phyloP scores from a whole-genome alignment of 768 basidiomycete species.

The Rhodosporidiobolus odoratus region DNA sequence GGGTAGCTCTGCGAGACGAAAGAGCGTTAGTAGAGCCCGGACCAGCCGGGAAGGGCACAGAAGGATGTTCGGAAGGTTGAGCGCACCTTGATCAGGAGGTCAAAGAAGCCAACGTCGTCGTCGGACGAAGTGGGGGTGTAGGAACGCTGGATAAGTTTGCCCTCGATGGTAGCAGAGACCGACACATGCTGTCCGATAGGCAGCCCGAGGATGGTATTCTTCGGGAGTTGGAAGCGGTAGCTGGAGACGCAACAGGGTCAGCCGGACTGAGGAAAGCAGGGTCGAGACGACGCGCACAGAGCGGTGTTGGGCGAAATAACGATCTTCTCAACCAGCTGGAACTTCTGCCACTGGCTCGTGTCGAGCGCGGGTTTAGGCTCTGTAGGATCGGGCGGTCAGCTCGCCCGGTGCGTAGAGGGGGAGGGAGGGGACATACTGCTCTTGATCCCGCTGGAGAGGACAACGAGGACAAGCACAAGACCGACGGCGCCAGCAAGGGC shows the following conservation, averaged over 20 bases:
- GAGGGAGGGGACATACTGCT: not conserved
- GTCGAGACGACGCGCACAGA: conserved; percentile 53
- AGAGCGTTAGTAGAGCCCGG: not conserved
- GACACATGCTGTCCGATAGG: conserved; percentile 97
- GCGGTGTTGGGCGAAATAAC: conserved; percentile 92
- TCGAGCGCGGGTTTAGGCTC: conserved; percentile 67
- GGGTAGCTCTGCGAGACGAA: conserved; percentile 69
- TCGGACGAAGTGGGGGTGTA: conserved; percentile 95
- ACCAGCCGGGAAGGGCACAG: no score
- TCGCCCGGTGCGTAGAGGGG: not conserved
- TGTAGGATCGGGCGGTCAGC: conserved; percentile 41
- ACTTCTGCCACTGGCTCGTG: conserved; percentile 71
- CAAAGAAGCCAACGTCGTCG: conserved; percentile 83
- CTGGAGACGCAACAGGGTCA: conserved; percentile 48
- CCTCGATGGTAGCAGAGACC: conserved; percentile 80
- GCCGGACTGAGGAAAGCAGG: not conserved
- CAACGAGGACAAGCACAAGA: conserved; percentile 8
- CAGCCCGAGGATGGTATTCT: conserved; percentile 74
- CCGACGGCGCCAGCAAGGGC: conserved; percentile 23
- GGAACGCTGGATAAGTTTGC: conserved; percentile 80
- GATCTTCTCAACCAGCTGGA: conserved; percentile 72
- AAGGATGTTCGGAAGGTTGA: conserved; percentile 20
- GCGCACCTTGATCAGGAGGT: conserved; percentile 90
- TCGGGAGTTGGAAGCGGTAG: conserved; percentile 84
- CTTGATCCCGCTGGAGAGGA: conserved; percentile 4